These are phyloP conservation scores for Teunomyces kruisii DNA, from an alignment of 805 yeast genomes.

Conservation along the genomic window DNA sequence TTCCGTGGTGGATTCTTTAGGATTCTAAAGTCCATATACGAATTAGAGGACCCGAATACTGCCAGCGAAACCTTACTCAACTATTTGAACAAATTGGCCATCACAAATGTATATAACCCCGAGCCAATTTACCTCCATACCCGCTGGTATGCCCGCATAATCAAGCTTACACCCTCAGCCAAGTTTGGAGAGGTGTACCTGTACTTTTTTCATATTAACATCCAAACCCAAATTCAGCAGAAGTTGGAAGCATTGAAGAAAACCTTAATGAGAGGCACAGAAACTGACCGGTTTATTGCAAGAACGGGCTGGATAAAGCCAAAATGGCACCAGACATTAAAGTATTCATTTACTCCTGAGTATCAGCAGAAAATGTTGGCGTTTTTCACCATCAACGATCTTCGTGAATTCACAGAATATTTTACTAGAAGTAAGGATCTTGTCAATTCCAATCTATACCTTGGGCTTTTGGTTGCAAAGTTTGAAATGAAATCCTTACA, in stretches of 20 bases:
- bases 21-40: slow-evolving; percentile 15
- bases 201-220: slow-evolving; percentile 31
- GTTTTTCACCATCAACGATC: slow-evolving; percentile 29
- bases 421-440: slow-evolving; percentile 27
- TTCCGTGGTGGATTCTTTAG: slow-evolving; percentile 17
- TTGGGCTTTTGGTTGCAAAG: slow-evolving; percentile 36
- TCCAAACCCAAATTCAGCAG: slow-evolving; percentile 22
- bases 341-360: slow-evolving; percentile 12
- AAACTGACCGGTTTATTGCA: slow-evolving; percentile 30
- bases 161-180: slow-evolving; percentile 16
- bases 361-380: slow-evolving; percentile 28
- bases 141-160: slow-evolving; percentile 15
- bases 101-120: slow-evolving; percentile 20
- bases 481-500: slow-evolving; percentile 29
- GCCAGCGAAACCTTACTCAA: slow-evolving; percentile 19
- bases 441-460: slow-evolving; percentile 32
- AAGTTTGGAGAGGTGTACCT: slow-evolving; percentile 25
- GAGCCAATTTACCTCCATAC: slow-evolving; percentile 19
- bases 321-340: slow-evolving; percentile 36
- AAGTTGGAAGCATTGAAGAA: slow-evolving; percentile 19
- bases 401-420: slow-evolving; percentile 20
- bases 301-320: slow-evolving; percentile 38
- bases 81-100: slow-evolving; percentile 27
- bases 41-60: slow-evolving; percentile 9
- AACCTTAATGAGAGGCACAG: slow-evolving; percentile 26